Base-by-base conservation (phyloP, 176 grass and related monocot species). In the sorghum (Sorghum bicolor) region DNA sequence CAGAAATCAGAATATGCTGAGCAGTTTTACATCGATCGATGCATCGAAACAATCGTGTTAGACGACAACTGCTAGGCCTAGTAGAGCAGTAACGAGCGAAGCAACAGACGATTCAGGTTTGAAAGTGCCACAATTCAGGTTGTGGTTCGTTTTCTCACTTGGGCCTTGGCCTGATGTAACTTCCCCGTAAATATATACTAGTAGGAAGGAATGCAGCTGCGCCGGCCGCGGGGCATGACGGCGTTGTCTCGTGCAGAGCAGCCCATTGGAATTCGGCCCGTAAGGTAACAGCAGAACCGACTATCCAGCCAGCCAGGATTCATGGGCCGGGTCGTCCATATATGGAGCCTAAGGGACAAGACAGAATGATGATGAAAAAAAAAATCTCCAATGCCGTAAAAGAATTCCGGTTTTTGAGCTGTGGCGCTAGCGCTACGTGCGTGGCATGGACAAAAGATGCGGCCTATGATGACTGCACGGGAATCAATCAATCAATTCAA, bases 1-100 rank as follows among this genome's bases (percentile, higher is more conserved):
- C n/a, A n/a, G n/a, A n/a, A n/a, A n/a, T 76, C 50, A 37, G 48
- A 76, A 60, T 76, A 76, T 60, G 32, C 50, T 25, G n/a, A 36
- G 68, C 22, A 71, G 20, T 53, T 44, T 38, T 3, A 25, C 22
- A 26, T 34, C 19, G 74, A 26, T 34, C 19, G 74, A 61, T 36
- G 19, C 17, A n/a, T 31, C 17, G 48, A 58, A 60, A 60, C 52
- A n/a, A 24, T 10, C 50, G 31, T 14, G 33, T 68, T 68, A n/a
- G 33, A 52, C 73, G 32, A 76, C 22, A 5, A n/a, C 2, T 14
- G 9, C 9, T 4, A 76, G n/a, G n/a, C n/a, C n/a, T n/a, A n/a
- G n/a, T n/a, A n/a, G 30, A 75, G 20, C 32, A 11, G 72, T 9
- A 75, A 33, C 22, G 29, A 55, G 17, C 31, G n/a, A n/a, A n/a